Conservation (phyloP, 1,139 yeast genomes). For the Nakaseomyces nivariensis region DNA sequence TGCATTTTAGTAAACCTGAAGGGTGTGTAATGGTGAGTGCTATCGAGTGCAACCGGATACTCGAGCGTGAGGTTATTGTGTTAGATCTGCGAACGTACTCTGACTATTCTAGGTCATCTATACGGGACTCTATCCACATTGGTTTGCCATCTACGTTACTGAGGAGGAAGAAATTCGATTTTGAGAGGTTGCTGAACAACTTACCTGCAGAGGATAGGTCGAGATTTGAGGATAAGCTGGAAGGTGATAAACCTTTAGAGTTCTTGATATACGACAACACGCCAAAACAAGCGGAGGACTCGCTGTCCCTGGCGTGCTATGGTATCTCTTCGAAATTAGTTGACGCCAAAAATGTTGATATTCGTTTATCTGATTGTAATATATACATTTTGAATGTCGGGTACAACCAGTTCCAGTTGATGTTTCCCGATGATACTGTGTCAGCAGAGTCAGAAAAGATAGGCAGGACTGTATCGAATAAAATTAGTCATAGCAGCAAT, state of each 20-base stretch:
- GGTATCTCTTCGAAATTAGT: slow-evolving; percentile 42
- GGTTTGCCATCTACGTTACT: slow-evolving; percentile 72
- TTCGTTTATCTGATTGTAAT: slow-evolving; percentile 5
- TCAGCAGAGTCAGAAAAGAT: not conserved
- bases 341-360: slow-evolving; percentile 17
- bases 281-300: slow-evolving; percentile 19
- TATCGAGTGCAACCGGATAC: slow-evolving; percentile 14
- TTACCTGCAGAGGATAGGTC: slow-evolving; percentile 31
- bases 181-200: slow-evolving; percentile 36
- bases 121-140: slow-evolving; percentile 52
- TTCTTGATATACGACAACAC: slow-evolving; percentile 32
- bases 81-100: slow-evolving; percentile 67
- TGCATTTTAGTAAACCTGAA: slow-evolving; percentile 17
- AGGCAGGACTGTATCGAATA: not conserved
- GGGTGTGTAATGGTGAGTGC: slow-evolving; percentile 16
- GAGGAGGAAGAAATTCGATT: slow-evolving; percentile 54
- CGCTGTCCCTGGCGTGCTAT: slow-evolving; percentile 34
- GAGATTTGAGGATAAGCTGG: slow-evolving; percentile 15
- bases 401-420: slow-evolving; percentile 26
- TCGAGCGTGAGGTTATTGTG: slow-evolving; percentile 28
- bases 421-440: slow-evolving; percentile 9
- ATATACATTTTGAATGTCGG: slow-evolving; percentile 33
- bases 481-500: not conserved
- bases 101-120: slow-evolving; percentile 44
- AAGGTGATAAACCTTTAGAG: slow-evolving; percentile 12